A percentile compares a stretch with the other conserved stretches of the same genome.
phyloP scores from a whole-genome alignment of 2,329 filamentous ascomycete genomes.

The Neonectria coccinea region DNA sequence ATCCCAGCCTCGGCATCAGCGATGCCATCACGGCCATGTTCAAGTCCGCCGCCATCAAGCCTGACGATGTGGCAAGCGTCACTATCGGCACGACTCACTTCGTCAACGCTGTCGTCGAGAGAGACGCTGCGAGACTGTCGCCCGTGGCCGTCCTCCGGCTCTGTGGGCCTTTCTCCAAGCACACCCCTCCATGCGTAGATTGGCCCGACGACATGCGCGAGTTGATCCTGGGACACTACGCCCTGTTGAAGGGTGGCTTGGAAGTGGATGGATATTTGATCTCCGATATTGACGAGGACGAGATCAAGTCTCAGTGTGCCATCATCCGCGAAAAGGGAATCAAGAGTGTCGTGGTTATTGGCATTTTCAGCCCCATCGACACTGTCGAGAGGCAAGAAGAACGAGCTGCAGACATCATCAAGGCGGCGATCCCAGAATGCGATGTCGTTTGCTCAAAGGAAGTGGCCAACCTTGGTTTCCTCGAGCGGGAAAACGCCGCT shows the following conservation, averaged over 20 bases:
- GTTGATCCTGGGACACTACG: conserved; percentile 60
- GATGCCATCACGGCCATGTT: conserved; percentile 58
- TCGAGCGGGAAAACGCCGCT: conserved; percentile 74
- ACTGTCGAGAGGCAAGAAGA: conserved; percentile 62
- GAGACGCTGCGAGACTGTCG: conserved; percentile 60
- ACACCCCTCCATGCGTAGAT: conserved; percentile 63
- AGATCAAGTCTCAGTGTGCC: conserved; percentile 55
- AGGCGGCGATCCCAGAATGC: conserved; percentile 52
- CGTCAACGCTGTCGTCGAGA: conserved; percentile 68
- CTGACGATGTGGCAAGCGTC: conserved; percentile 58
- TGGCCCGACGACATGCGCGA: conserved; percentile 63
- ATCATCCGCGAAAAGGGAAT: conserved; percentile 57
- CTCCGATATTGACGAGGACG: conserved; percentile 56
- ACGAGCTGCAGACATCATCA: conserved; percentile 57
- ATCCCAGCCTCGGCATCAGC: conserved; percentile 17
- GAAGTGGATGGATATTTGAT: conserved; percentile 64
- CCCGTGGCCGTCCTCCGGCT: conserved; percentile 66
- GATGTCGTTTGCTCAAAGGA: conserved; percentile 64
- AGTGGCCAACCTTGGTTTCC: conserved; percentile 65
- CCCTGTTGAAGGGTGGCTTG: conserved; percentile 61
- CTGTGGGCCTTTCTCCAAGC: conserved; percentile 64
- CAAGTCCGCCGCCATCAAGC: conserved; percentile 46
- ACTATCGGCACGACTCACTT: conserved; percentile 70
- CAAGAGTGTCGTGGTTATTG: conserved; percentile 60
- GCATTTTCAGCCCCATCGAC: conserved; percentile 67